These are phyloP conservation scores for Zopfochytrium polystomum DNA, from an alignment of 371 early-diverging fungal genomes.

Conservation along the genomic window DNA sequence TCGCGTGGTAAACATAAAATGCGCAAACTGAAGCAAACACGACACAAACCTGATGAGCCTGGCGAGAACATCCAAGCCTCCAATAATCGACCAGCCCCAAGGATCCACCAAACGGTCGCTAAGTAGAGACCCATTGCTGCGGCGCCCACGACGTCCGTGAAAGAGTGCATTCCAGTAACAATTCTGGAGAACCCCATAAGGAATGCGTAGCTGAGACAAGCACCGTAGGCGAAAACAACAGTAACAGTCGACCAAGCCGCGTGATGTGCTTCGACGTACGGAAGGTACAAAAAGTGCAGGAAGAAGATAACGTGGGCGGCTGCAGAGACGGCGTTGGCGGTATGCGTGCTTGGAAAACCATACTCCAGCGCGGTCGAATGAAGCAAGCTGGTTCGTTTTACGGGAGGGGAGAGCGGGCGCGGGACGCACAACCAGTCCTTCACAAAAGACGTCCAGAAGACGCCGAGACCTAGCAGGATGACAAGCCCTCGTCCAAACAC, in stretches of 20 bases:
- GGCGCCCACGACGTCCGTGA: conserved; percentile 67
- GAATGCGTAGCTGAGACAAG: conserved; percentile 63
- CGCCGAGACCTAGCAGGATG: conserved; percentile 2
- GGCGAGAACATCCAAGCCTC: not conserved
- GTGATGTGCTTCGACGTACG: no score
- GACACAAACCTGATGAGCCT: not conserved
- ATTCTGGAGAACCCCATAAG: conserved; percentile 67
- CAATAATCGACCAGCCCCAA: not conserved
- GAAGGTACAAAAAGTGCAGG: conserved; percentile 25
- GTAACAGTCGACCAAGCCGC: no score
- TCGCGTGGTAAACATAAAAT: not conserved
- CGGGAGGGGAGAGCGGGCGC: not conserved
- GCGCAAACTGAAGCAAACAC: not conserved
- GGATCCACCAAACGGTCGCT: conserved; percentile 5
- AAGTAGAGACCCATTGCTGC: conserved; percentile 53
- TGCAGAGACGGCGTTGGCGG: conserved; percentile 69
- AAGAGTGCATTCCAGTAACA: conserved; percentile 73
- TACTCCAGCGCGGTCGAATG: conserved; percentile 53
- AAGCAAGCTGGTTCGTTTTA: not conserved
- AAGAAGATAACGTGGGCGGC: conserved; percentile 54
- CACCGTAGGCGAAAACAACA: no score
- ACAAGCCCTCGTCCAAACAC: not conserved
- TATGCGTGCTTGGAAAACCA: conserved; percentile 80
- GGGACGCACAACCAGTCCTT: not conserved
- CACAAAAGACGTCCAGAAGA: not conserved